These are phyloP conservation scores for Pyrenula massariospora DNA, from an alignment of 495 filamentous ascomycete species.

Conservation along the genomic window DNA sequence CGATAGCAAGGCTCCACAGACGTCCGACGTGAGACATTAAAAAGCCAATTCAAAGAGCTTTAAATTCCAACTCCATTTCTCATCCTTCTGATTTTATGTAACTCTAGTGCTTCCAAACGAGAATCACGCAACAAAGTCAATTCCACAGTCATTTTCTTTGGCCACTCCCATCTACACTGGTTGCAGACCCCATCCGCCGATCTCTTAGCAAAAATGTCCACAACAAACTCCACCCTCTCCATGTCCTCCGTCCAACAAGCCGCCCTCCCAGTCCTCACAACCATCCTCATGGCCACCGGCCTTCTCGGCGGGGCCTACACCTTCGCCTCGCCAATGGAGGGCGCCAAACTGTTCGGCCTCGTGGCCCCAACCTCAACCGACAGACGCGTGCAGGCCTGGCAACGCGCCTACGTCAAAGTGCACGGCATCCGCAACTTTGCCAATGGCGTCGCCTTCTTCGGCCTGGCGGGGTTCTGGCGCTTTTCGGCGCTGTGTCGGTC, in stretches of 20 bases:
- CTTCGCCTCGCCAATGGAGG: not conserved
- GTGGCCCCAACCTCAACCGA: not conserved
- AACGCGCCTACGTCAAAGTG: not conserved
- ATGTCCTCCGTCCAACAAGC: not conserved
- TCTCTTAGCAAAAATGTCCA: not conserved
- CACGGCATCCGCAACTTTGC: not conserved
- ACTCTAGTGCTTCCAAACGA: too few species aligned
- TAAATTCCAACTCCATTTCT: too few species aligned
- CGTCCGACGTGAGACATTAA: too few species aligned
- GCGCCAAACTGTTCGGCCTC: not conserved
- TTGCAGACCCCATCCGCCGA: not conserved
- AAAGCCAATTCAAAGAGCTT: too few species aligned
- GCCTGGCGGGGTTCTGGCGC: not conserved
- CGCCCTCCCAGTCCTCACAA: not conserved
- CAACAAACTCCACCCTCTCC: not conserved
- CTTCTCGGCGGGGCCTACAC: not conserved
- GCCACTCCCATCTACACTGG: too few species aligned
- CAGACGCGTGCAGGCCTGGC: not conserved
- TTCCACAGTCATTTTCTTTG: too few species aligned
- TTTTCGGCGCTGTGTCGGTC: not conserved
- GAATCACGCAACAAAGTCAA: too few species aligned
- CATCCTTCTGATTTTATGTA: too few species aligned
- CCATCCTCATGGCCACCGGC: not conserved
- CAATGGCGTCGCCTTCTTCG: not conserved
- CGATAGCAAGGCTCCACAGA: too few species aligned